A percentile compares a stretch with the other conserved stretches of the same genome.
Evolutionary conservation across 2,329 filamentous ascomycete genomes (phyloP).

Genomic region (Bipolaris sorokiniana): DNA sequence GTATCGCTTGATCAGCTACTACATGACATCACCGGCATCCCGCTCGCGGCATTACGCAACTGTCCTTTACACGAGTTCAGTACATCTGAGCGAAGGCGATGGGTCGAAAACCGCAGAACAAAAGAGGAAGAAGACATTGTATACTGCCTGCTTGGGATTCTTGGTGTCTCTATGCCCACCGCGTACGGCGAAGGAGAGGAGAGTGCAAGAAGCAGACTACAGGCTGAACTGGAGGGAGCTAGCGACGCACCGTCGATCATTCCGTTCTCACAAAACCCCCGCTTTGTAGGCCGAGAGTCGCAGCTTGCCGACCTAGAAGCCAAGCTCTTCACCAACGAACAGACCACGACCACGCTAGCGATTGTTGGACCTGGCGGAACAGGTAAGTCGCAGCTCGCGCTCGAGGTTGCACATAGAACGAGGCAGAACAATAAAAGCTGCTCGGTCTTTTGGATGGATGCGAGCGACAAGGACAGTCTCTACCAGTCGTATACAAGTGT

Average conservation of each 20-base stretch:
- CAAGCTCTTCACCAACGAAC: slow-evolving; percentile 26
- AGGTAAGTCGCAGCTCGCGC: slow-evolving; percentile 31
- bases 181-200: slow-evolving; percentile 31
- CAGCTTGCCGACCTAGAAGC: slow-evolving; percentile 36
- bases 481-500: slow-evolving; percentile 43
- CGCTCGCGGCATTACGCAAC: not conserved
- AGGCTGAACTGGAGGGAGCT: slow-evolving; percentile 20
- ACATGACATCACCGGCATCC: slow-evolving; percentile 13
- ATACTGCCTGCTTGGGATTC: slow-evolving; percentile 34
- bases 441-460: slow-evolving; percentile 56
- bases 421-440: slow-evolving; percentile 45
- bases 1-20: slow-evolving; percentile 17
- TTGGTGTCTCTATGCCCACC: slow-evolving; percentile 24
- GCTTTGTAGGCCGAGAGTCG: slow-evolving; percentile 32
- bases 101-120: slow-evolving; percentile 22
- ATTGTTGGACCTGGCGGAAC: slow-evolving; percentile 26
- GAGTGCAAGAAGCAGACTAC: slow-evolving; percentile 20
- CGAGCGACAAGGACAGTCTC: slow-evolving; percentile 48
- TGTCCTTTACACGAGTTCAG: not conserved
- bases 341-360: slow-evolving; percentile 16
- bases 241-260: slow-evolving; percentile 28
- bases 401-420: slow-evolving; percentile 51
- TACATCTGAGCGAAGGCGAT: not conserved
- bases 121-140: slow-evolving; percentile 33
- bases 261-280: slow-evolving; percentile 34